Percentiles rank a stretch among this genome's conserved stretches.
Conservation (phyloP, 164 flowering plant genomes). For the Platanus orientalis region DNA sequence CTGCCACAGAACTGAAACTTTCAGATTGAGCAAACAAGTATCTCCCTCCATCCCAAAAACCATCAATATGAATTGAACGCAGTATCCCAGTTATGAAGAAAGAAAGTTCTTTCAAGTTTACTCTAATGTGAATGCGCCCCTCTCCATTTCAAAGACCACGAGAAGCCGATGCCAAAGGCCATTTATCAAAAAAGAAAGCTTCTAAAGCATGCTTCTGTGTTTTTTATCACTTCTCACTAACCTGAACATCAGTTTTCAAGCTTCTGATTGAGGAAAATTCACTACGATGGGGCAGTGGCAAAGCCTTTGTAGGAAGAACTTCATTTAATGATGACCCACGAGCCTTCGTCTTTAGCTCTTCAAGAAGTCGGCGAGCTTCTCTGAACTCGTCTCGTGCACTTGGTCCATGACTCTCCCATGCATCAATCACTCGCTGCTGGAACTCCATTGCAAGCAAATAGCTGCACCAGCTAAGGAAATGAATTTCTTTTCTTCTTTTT, state of each 20-base stretch:
- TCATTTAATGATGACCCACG: conserved; percentile 12
- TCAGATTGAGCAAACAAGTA: neutral
- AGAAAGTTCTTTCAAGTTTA: neutral
- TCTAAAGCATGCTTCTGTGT: neutral
- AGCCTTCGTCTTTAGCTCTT: conserved; percentile 40
- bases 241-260: conserved; percentile 13
- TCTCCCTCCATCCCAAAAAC: neutral
- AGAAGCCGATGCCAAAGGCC: neutral
- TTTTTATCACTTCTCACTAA: conserved; percentile 2
- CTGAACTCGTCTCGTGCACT: conserved; percentile 34
- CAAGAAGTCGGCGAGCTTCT: conserved; percentile 45
- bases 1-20: neutral
- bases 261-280: conserved; percentile 15
- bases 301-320: conserved; percentile 28
- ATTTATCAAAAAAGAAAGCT: neutral
- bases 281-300: conserved; percentile 35
- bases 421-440: conserved; percentile 47
- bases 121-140: neutral
- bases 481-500: too few relatives aligned
- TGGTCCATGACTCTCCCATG: conserved; percentile 50
- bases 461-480: conserved; percentile 30
- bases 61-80: neutral
- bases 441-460: conserved; percentile 47
- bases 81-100: neutral
- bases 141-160: neutral